phyloP scores from a whole-genome alignment of 257 asterid genomes.

The Ligustrum vulgare region DNA sequence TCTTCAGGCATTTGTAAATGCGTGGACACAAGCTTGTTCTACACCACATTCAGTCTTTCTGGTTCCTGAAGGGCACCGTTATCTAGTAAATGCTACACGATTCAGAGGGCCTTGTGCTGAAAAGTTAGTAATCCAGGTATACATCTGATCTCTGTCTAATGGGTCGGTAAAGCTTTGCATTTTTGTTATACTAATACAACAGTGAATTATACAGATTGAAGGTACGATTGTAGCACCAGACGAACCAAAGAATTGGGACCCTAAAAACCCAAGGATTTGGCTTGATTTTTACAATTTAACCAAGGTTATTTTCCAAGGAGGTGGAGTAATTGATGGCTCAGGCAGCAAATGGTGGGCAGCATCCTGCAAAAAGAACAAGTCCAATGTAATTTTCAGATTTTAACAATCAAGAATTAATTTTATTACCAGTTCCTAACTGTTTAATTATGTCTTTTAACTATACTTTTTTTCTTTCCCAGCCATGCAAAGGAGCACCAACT shows the following conservation, averaged over 20 bases:
- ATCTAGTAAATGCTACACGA: conserved; percentile 73
- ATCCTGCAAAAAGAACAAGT: conserved; percentile 93
- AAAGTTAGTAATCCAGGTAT: conserved; percentile 73
- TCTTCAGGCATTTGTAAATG: conserved; percentile 69
- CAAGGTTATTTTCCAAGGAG: conserved; percentile 67
- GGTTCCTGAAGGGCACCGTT: conserved; percentile 64
- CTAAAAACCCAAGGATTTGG: conserved; percentile 64
- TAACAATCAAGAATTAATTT: conserved; percentile 9
- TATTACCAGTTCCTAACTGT: conserved; percentile 17
- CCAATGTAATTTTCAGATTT: conserved; percentile 57
- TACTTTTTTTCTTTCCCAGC: conserved; percentile 42
- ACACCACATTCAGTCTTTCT: conserved; percentile 53
- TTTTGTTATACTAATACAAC: not conserved
- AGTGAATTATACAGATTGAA: conserved; percentile 54
- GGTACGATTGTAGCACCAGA: conserved; percentile 88
- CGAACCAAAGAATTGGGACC: conserved; percentile 83
- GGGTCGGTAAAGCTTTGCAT: not conserved
- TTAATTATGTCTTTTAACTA: not conserved
- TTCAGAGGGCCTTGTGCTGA: conserved; percentile 82
- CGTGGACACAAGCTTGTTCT: conserved; percentile 90
- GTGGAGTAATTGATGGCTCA: conserved; percentile 90
- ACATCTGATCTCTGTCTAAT: not conserved
- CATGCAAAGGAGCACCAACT: conserved; percentile 89
- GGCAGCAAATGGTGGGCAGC: conserved; percentile 99
- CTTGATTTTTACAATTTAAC: conserved; percentile 68